Evolutionary conservation across 371 early-diverging fungal genomes (phyloP), one percentile per base, ranked within the genome.

Genomic region (Lichtheimia ramosa): DNA sequence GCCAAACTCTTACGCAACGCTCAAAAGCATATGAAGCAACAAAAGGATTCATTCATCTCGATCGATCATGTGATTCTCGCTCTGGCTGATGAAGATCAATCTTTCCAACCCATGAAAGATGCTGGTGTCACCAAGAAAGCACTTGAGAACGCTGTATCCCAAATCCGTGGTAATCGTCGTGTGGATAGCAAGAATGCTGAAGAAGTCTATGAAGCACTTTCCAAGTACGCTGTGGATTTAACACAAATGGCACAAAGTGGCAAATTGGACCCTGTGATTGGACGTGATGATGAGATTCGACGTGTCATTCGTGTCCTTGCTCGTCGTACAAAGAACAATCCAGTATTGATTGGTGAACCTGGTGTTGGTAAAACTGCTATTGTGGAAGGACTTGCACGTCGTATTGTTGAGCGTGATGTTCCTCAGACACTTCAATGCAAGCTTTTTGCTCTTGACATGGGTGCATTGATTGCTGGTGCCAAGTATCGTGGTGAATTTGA

Each of bases 401-500:
- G 98, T 43, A 99, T 99, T 63, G 90, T 98, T 16, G 86, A 90
- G 43, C 89, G 92, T 43, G 96, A 99, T 72, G 98, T 98, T 0
- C 98, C 98, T 7, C 85, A 87, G 58, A 89, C 88, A 46, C 73
- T 97, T 52, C 90, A 95, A 61, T 85, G 89, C 48, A 89, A 88
- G 58, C 82, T 99, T 28, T 95, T 91, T 59, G 93, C 94, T 13
- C 84, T 99, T 52, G 99, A 99, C 70, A 93, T 99, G 89, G 99
- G 97, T 58, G 92, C 96, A 1, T 77, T 99, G 42, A 75, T 79
- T 42, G 93, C 92, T 4, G 95, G 95, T 50, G 85, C 95, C 34
- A 93, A 94, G 68, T 95, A 92, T 74, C 92, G 96, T 58, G 99
- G 99, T 66, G 98, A 99, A 79, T 99, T 99, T 66, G 99, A 99